These are phyloP conservation scores for Marasmius tenuissimus DNA, from an alignment of 1,284 basidiomycete species.

Conservation along the genomic window DNA sequence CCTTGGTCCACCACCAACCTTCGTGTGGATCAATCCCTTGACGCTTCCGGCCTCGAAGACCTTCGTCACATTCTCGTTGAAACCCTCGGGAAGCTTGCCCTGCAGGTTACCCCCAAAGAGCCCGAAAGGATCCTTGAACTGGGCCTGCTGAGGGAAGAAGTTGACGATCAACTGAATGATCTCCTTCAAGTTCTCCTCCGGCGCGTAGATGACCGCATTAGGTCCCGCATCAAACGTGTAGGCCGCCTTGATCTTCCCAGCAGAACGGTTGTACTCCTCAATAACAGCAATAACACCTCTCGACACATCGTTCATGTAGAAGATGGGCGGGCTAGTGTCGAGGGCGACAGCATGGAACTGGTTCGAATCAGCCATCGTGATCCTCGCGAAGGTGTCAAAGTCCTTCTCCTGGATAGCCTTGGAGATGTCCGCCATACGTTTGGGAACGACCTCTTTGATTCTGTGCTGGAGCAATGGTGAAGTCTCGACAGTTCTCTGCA, in stretches of 20 bases:
- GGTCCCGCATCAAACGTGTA: constrained; percentile 99
- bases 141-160: constrained; percentile 81
- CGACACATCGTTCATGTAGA: constrained; percentile 98
- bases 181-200: constrained; percentile 74
- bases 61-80: constrained; percentile 78
- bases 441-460: constrained; percentile 85
- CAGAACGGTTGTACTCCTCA: constrained; percentile 88
- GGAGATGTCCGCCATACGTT: constrained; percentile 82
- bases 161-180: constrained; percentile 74
- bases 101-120: constrained; percentile 47
- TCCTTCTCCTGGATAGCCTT: constrained; percentile 80
- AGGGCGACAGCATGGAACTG: constrained; percentile 98
- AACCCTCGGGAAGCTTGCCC: constrained; percentile 62
- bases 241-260: constrained; percentile 77
- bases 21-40: constrained; percentile 87
- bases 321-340: constrained; percentile 97
- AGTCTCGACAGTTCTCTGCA: constrained; percentile 97
- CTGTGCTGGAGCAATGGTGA: constrained; percentile 88
- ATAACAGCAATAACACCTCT: constrained; percentile 84
- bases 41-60: constrained; percentile 76
- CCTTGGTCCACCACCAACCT: constrained; percentile 89
- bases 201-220: constrained; percentile 97
- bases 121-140: constrained; percentile 76
- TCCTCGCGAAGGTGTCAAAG: constrained; percentile 86
- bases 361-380: constrained; percentile 98